Evolutionary conservation across 176 grass and related monocot genomes (phyloP).

Genomic region (Rhynchospora tenuis): DNA sequence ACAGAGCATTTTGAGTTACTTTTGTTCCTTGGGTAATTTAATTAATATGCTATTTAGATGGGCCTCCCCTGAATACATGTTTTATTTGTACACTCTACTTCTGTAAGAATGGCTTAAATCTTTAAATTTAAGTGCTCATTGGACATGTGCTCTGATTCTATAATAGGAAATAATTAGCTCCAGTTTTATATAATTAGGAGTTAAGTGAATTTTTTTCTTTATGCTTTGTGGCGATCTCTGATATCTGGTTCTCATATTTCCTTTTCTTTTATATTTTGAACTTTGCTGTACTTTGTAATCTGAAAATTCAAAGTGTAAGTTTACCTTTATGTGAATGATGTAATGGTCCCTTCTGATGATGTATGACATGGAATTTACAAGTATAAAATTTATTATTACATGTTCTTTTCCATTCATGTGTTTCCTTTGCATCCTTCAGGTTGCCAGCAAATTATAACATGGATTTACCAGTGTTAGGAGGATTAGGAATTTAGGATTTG

Average conservation of each 20-base stretch:
- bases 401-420: background rate
- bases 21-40: constrained; percentile 19
- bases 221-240: background rate
- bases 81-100: constrained; percentile 13
- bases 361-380: too few relatives aligned
- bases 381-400: background rate
- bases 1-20: constrained; percentile 25
- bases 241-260: background rate
- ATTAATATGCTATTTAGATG: constrained; percentile 15
- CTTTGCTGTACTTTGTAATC: background rate
- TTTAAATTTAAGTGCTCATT: constrained; percentile 2
- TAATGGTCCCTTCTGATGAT: background rate
- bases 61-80: constrained; percentile 16
- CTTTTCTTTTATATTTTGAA: background rate
- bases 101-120: constrained; percentile 1
- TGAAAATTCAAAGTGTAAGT: background rate
- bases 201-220: background rate
- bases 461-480: background rate
- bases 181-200: background rate
- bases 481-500: background rate
- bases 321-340: background rate
- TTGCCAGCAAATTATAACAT: background rate
- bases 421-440: background rate
- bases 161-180: constrained; percentile 15
- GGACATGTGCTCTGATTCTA: constrained; percentile 6